Evolutionary conservation across 345 rosid genomes (phyloP).

Genomic region (Zanthoxylum bungeanum): DNA sequence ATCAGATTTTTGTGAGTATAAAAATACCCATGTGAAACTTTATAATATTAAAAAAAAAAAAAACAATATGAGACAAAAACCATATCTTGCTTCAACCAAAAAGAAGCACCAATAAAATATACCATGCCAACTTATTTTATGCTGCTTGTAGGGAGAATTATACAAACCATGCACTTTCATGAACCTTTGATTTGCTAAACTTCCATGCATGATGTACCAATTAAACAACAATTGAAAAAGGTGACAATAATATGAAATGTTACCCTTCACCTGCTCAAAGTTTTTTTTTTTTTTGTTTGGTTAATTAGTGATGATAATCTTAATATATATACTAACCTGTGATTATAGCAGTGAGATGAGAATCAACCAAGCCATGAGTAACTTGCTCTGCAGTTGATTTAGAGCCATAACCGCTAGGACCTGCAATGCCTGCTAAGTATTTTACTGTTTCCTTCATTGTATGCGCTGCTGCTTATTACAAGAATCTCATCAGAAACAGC

Average conservation of each 20-base stretch:
- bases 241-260: background rate
- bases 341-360: constrained; percentile 58
- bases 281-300: no score
- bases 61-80: constrained; percentile 39
- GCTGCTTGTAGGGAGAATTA: constrained; percentile 1
- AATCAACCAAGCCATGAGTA: constrained; percentile 31
- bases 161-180: background rate
- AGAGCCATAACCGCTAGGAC: constrained; percentile 97
- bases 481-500: constrained; percentile 20
- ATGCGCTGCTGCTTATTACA: constrained; percentile 10
- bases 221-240: background rate
- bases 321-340: constrained; percentile 40
- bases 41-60: background rate
- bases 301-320: background rate
- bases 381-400: constrained; percentile 88
- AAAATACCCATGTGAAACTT: constrained; percentile 5
- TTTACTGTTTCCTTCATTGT: constrained; percentile 72
- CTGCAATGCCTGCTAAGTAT: constrained; percentile 88
- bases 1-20: background rate
- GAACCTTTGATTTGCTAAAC: background rate
- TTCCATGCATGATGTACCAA: background rate
- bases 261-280: background rate
- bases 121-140: background rate
- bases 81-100: constrained; percentile 32
- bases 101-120: constrained; percentile 9